Conservation (phyloP, 179 eudicot species). For the Beta corolliflora region DNA sequence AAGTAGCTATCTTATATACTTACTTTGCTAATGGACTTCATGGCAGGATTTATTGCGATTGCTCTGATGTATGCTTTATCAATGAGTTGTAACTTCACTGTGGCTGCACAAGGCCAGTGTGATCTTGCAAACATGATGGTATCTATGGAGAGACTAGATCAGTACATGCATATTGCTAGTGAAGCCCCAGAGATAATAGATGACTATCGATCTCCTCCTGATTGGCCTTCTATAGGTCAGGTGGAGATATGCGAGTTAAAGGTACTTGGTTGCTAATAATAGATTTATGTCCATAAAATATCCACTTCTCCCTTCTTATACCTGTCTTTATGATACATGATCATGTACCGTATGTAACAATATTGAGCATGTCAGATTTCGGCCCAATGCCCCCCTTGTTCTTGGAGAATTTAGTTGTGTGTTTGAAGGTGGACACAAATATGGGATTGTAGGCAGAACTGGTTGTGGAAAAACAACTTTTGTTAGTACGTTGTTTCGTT, state of each 20-base stretch:
- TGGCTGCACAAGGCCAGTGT: slow-evolving; percentile 8
- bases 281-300: background rate
- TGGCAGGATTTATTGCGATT: slow-evolving; percentile 25
- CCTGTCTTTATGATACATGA: background rate
- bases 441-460: slow-evolving; percentile 27
- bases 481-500: slow-evolving; percentile 20
- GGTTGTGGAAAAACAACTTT: slow-evolving; percentile 29
- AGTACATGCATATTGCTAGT: slow-evolving; percentile 28
- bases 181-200: too few species aligned
- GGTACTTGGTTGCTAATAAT: background rate
- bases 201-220: slow-evolving; percentile 11
- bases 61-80: slow-evolving; percentile 24
- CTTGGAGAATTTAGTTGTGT: too few species aligned
- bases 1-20: background rate
- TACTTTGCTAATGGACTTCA: background rate
- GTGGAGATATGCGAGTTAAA: slow-evolving; percentile 22
- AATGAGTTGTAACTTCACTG: background rate
- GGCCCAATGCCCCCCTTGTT: background rate
- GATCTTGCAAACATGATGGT: slow-evolving; percentile 20
- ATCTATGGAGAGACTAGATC: slow-evolving; percentile 28
- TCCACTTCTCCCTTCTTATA: background rate
- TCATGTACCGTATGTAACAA: background rate
- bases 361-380: background rate
- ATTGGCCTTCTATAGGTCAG: slow-evolving; percentile 23
- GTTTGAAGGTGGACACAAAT: slow-evolving; percentile 23